Percentiles rank a stretch among this genome's conserved stretches.
These are phyloP conservation scores for Xerocomus potaroensis DNA, from an alignment of 768 basidiomycete genomes.

Conservation along the genomic window DNA sequence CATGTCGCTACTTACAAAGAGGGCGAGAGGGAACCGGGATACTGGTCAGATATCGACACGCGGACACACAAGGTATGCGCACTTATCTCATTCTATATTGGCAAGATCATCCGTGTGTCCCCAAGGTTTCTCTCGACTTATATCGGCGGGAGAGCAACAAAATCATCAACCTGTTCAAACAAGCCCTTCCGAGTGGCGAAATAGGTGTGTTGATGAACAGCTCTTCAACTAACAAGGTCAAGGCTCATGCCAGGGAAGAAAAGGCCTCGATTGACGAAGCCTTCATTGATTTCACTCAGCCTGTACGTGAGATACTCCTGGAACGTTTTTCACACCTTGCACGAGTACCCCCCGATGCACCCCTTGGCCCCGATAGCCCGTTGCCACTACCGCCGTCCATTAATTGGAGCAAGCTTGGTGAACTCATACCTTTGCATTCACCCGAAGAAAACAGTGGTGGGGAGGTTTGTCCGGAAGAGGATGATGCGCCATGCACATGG, in stretches of 20 bases:
- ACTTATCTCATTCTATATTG: neutral
- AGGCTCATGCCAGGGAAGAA: constrained; percentile 48
- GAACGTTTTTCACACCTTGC: constrained; percentile 74
- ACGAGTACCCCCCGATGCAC: constrained; percentile 61
- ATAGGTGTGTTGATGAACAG: constrained; percentile 50
- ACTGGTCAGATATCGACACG: constrained; percentile 87
- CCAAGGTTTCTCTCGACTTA: constrained; percentile 84
- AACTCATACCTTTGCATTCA: constrained; percentile 54
- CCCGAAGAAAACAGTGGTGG: constrained; percentile 18
- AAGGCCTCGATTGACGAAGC: constrained; percentile 98
- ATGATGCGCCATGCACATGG: constrained; percentile 59
- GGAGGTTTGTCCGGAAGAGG: constrained; percentile 17
- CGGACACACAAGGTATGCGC: constrained; percentile 81
- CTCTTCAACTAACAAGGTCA: neutral
- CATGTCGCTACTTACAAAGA: constrained; percentile 96
- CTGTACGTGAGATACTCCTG: constrained; percentile 72
- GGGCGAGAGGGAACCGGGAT: constrained; percentile 81
- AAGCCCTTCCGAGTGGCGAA: constrained; percentile 72
- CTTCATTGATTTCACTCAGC: constrained; percentile 86
- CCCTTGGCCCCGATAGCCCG: constrained; percentile 68
- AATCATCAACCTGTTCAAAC: constrained; percentile 79
- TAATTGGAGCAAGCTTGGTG: constrained; percentile 57
- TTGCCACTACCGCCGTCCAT: constrained; percentile 70
- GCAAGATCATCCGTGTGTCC: neutral
- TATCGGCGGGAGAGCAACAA: constrained; percentile 90